phyloP scores from a whole-genome alignment of 139 green algal species.

The Chlamydomonas schloesseri region DNA sequence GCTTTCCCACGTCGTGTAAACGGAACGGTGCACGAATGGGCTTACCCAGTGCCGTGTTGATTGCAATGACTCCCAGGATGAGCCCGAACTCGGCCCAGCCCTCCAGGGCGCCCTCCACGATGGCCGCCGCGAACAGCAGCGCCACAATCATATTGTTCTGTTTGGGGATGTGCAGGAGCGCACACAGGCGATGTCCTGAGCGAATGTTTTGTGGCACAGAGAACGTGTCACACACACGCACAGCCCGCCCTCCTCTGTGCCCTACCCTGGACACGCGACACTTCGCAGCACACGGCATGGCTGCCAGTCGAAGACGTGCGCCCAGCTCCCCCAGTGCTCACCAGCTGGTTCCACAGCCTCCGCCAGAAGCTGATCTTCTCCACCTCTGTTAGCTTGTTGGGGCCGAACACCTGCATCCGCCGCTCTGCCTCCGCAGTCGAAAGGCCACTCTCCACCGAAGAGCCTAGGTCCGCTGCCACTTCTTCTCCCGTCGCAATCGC shows the following conservation, averaged over 20 bases:
- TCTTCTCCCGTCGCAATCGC: not conserved
- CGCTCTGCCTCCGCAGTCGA: not conserved
- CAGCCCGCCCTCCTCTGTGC: too few species aligned
- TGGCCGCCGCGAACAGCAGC: slow-evolving; percentile 45
- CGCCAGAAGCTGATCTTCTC: not conserved
- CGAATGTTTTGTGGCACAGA: too few species aligned
- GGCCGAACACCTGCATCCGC: not conserved
- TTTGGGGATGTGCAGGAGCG: not conserved
- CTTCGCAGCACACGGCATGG: too few species aligned
- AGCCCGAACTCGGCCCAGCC: slow-evolving; percentile 44
- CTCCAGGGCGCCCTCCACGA: slow-evolving; percentile 37
- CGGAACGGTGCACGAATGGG: too few species aligned
- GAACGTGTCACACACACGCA: too few species aligned
- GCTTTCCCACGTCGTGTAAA: too few species aligned
- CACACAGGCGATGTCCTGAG: not conserved
- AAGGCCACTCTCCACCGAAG: not conserved
- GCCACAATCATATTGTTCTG: slow-evolving; percentile 54
- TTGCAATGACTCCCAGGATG: not conserved
- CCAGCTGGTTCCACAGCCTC: not conserved
- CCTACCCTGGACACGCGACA: not conserved
- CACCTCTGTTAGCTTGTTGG: not conserved
- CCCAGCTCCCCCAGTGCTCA: too few species aligned
- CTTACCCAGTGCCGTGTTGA: not conserved
- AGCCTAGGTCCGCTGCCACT: not conserved
- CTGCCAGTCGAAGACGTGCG: not conserved